These are phyloP conservation scores for Cryptosporidium sp. DNA, from an alignment of 169 alveolate genomes.

Conservation along the genomic window DNA sequence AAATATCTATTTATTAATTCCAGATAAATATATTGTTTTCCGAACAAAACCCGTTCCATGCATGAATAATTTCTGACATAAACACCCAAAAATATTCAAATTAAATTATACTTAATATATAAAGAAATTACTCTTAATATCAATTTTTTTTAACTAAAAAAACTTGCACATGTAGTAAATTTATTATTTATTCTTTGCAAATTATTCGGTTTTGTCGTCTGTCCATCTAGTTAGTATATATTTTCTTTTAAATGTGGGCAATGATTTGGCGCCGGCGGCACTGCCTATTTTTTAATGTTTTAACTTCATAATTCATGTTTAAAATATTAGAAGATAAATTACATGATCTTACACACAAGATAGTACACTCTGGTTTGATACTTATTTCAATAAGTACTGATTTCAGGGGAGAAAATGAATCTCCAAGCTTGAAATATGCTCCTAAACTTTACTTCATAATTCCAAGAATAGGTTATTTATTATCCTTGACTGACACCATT, in stretches of 20 bases:
- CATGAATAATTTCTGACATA: not conserved
- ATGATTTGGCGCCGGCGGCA: constrained; percentile 55
- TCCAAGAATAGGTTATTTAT: constrained; percentile 59
- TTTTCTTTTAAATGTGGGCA: constrained; percentile 67
- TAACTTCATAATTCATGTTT: not conserved
- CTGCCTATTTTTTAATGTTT: not conserved
- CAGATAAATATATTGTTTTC: not conserved
- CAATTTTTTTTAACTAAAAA: not conserved
- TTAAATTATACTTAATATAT: not conserved
- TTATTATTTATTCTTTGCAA: constrained; percentile 5
- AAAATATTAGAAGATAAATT: not conserved
- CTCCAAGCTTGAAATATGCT: not conserved
- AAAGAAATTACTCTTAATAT: not conserved
- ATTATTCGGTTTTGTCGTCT: constrained; percentile 52
- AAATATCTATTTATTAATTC: constrained; percentile 20
- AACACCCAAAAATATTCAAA: not conserved
- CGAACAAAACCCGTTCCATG: not conserved
- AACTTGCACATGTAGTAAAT: not conserved
- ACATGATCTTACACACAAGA: constrained; percentile 3
- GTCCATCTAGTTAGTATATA: constrained; percentile 65
- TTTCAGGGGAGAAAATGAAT: not conserved
- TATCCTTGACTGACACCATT: constrained; percentile 2
- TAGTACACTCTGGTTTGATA: constrained; percentile 52
- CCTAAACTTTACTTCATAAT: constrained; percentile 26
- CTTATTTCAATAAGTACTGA: constrained; percentile 37